Evolutionary conservation across 768 basidiomycete genomes (phyloP).

Genomic region (Leucosporidium scottii): DNA sequence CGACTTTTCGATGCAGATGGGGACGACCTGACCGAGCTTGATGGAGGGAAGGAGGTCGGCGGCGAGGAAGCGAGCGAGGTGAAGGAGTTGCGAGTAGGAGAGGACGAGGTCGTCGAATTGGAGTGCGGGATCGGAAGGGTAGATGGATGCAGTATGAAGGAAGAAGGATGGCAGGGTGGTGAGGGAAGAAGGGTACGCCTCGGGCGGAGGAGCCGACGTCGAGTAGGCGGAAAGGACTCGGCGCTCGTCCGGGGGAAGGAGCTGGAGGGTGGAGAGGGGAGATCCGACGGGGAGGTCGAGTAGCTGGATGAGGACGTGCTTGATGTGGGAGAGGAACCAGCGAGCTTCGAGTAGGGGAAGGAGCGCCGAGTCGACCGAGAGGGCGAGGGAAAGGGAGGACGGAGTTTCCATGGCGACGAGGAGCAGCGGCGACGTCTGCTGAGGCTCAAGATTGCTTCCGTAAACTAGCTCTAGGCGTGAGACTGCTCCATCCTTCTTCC

Average conservation of each 20-base stretch:
- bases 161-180: constrained; percentile 20
- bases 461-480: neutral
- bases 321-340: constrained; percentile 27
- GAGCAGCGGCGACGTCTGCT: neutral
- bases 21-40: constrained; percentile 18
- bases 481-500: neutral
- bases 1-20: neutral
- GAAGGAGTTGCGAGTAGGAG: constrained; percentile 16
- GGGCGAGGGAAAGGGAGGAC: neutral
- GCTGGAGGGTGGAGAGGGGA: neutral
- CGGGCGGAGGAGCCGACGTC: neutral
- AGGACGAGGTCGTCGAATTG: constrained; percentile 14
- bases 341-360: constrained; percentile 18
- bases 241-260: constrained; percentile 10
- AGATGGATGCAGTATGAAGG: constrained; percentile 11
- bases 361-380: constrained; percentile 13
- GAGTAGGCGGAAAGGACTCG: neutral
- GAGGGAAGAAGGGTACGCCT: constrained; percentile 6
- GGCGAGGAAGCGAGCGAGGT: constrained; percentile 18
- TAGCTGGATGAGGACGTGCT: neutral
- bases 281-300: neutral
- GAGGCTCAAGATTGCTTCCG: neutral
- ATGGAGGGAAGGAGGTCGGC: constrained; percentile 16
- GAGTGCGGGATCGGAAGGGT: constrained; percentile 19
- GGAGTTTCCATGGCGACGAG: neutral